Evolutionary conservation across 805 yeast genomes (phyloP).

Genomic region (Metschnikowia chrysomelidarum): DNA sequence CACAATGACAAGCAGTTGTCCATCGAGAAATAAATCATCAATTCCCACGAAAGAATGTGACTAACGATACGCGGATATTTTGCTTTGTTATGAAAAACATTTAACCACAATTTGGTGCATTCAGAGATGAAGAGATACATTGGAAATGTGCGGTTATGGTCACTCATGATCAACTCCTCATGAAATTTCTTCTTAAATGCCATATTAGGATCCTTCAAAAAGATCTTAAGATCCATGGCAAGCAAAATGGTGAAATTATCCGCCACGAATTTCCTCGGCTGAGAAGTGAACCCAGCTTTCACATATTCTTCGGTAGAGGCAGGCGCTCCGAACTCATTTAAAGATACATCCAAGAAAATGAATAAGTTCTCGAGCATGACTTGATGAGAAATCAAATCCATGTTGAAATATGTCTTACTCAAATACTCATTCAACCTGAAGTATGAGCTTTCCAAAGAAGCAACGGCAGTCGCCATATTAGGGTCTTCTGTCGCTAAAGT

Average conservation of each 20-base stretch:
- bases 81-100: constrained; percentile 27
- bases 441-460: constrained; percentile 32
- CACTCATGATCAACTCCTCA: constrained; percentile 64
- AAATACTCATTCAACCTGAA: constrained; percentile 37
- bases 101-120: constrained; percentile 37
- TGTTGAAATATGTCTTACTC: constrained; percentile 33
- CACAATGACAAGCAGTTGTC: constrained; percentile 58
- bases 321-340: constrained; percentile 42
- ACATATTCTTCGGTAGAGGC: constrained; percentile 44
- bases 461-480: constrained; percentile 29
- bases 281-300: constrained; percentile 46
- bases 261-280: constrained; percentile 42
- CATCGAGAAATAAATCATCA: constrained; percentile 56
- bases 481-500: constrained; percentile 38
- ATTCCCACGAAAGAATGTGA: constrained; percentile 49
- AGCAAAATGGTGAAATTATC: constrained; percentile 48
- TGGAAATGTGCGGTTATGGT: constrained; percentile 50
- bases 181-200: constrained; percentile 60
- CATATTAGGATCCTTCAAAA: constrained; percentile 55
- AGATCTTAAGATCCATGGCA: constrained; percentile 52
- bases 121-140: constrained; percentile 38
- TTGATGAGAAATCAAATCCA: constrained; percentile 38
- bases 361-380: constrained; percentile 41
- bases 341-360: constrained; percentile 35
- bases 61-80: constrained; percentile 39